Percentiles rank a stretch among this genome's conserved stretches.
phyloP scores from a whole-genome alignment of 2,329 filamentous ascomycete species.

The Stagonosporopsis rhizophila region DNA sequence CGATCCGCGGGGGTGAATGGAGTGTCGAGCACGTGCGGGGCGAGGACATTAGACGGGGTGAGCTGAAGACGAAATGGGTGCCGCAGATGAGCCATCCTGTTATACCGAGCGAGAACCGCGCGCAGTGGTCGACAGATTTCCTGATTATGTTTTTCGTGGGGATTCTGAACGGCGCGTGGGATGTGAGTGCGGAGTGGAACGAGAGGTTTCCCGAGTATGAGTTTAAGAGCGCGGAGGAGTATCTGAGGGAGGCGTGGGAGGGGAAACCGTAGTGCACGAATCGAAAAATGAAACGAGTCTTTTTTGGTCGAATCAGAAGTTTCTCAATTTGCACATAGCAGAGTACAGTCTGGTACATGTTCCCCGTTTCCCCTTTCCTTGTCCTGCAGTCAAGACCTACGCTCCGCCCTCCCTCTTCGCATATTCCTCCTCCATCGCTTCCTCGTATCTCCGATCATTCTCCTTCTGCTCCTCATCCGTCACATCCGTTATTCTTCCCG shows the following conservation, averaged over 20 bases:
- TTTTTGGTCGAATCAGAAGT: no score
- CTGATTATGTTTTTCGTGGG: constrained; percentile 54
- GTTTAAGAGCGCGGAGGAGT: constrained; percentile 53
- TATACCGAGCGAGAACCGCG: constrained; percentile 47
- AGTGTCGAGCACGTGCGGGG: constrained; percentile 55
- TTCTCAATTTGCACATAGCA: no score
- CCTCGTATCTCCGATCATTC: constrained; percentile 48
- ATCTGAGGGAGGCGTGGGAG: constrained; percentile 52
- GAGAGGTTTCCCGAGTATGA: constrained; percentile 54
- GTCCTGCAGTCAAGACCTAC: constrained; percentile 10
- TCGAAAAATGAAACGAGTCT: not conserved
- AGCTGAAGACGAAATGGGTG: constrained; percentile 52
- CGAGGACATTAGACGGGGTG: constrained; percentile 57
- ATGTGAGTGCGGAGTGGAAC: constrained; percentile 57
- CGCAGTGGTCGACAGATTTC: constrained; percentile 48
- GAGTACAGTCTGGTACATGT: no score
- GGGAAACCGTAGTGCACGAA: constrained; percentile 39
- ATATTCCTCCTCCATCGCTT: constrained; percentile 52
- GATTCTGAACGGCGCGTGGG: constrained; percentile 53
- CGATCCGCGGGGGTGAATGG: constrained; percentile 42
- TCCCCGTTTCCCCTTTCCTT: not conserved
- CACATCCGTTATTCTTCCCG: constrained; percentile 41
- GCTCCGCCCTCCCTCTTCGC: constrained; percentile 51
- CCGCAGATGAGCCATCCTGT: constrained; percentile 43
- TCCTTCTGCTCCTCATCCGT: constrained; percentile 44